Conservation (phyloP, 257 asterid genomes). For the Handroanthus guayacan region DNA sequence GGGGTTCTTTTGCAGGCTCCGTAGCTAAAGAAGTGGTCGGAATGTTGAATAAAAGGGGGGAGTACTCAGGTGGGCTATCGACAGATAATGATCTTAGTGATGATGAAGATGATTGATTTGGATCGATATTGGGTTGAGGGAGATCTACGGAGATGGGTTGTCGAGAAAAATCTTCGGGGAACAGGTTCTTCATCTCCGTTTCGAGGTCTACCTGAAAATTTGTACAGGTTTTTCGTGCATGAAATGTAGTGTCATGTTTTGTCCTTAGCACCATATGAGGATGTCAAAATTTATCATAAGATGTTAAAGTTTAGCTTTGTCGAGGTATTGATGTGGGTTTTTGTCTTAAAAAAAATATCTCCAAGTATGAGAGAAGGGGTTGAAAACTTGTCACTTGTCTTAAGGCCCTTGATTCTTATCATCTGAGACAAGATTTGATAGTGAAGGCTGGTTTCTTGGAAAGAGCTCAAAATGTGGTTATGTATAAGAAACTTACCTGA, state of each 20-base stretch:
- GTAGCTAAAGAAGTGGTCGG: constrained; percentile 27
- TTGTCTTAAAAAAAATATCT: no score
- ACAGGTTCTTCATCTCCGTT: constrained; percentile 55
- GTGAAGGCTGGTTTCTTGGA: no score
- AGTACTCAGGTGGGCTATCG: constrained; percentile 60
- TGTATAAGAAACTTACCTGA: constrained; percentile 43
- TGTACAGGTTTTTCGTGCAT: not conserved
- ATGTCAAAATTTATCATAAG: no score
- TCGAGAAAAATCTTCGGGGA: constrained; percentile 47
- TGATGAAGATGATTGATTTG: constrained; percentile 67
- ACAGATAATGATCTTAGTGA: constrained; percentile 67
- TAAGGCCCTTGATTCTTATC: no score
- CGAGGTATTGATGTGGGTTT: no score
- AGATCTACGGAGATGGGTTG: constrained; percentile 20
- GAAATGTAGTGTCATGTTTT: not conserved
- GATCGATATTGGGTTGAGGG: constrained; percentile 38
- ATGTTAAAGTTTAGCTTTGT: no score
- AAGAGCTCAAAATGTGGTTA: no score
- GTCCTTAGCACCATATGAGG: no score
- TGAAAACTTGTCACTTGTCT: no score
- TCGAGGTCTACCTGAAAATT: constrained; percentile 59
- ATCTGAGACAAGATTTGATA: no score
- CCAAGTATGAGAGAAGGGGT: no score
- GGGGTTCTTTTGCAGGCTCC: constrained; percentile 36
- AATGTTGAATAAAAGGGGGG: constrained; percentile 50